A percentile compares a stretch with the other conserved stretches of the same genome.
These are phyloP conservation scores for Delphinella strobiligena DNA, from an alignment of 2,329 filamentous ascomycete genomes.

Conservation along the genomic window DNA sequence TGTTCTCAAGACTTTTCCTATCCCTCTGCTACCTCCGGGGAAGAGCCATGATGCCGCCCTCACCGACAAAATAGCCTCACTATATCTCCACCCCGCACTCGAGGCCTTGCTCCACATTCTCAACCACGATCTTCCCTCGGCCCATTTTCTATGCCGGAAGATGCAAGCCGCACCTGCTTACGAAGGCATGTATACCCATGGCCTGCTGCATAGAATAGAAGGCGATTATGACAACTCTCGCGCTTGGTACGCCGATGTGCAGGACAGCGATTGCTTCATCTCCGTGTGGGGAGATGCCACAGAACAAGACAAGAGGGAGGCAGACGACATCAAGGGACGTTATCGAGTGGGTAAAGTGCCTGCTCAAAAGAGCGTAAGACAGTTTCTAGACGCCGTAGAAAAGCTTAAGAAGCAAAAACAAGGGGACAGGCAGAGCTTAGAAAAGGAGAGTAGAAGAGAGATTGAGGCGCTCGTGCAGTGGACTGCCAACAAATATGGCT, in stretches of 20 bases:
- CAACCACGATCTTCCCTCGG: conserved; percentile 37
- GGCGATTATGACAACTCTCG: conserved; percentile 38
- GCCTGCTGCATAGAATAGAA: conserved; percentile 39
- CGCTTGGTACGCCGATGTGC: conserved; percentile 37
- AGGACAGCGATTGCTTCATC: conserved; percentile 22
- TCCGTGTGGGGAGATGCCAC: conserved; percentile 19
- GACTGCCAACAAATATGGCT: conserved; percentile 35
- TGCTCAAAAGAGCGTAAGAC: conserved; percentile 12
- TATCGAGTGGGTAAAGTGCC: conserved; percentile 7
- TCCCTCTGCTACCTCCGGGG: conserved; percentile 16
- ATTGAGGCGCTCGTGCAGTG: conserved; percentile 30
- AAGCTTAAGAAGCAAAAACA: conserved; percentile 20
- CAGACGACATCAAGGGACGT: neutral
- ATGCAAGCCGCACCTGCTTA: conserved; percentile 37
- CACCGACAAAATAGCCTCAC: conserved; percentile 18
- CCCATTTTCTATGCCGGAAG: conserved; percentile 41
- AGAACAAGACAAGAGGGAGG: conserved; percentile 1
- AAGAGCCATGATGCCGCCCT: conserved; percentile 15
- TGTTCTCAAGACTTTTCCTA: conserved; percentile 18
- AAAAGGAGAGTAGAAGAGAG: conserved; percentile 26
- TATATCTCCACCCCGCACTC: conserved; percentile 24
- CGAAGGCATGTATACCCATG: conserved; percentile 41
- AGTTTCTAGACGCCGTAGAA: conserved; percentile 27
- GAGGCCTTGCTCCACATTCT: conserved; percentile 40
- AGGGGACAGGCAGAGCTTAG: conserved; percentile 20